Evolutionary conservation across 768 basidiomycete genomes (phyloP).

Genomic region (Galerina marginata): DNA sequence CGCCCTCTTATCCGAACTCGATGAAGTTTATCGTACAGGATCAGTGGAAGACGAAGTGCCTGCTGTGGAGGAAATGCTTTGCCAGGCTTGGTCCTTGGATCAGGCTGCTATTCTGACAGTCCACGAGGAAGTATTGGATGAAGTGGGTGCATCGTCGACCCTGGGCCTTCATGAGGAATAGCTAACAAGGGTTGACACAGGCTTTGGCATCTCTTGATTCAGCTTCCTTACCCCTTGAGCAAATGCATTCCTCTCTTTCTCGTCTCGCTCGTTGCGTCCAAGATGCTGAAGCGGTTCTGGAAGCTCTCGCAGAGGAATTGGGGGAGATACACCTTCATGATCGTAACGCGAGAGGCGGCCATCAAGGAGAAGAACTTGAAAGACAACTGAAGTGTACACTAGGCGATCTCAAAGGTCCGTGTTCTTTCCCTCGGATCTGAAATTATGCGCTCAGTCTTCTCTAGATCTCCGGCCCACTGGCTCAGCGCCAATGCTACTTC

Average conservation of each 20-base stretch:
- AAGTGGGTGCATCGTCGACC: slow-evolving; percentile 14
- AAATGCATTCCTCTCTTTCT: slow-evolving; percentile 17
- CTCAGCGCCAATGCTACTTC: slow-evolving; percentile 11
- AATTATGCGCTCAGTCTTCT: not conserved
- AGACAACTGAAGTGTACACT: slow-evolving; percentile 14
- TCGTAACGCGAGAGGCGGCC: not conserved
- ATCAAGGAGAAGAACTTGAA: slow-evolving; percentile 12
- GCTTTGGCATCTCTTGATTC: slow-evolving; percentile 7
- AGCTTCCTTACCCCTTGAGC: slow-evolving; percentile 18
- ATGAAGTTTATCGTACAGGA: not conserved
- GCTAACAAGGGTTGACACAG: not conserved
- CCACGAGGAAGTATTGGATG: slow-evolving; percentile 19
- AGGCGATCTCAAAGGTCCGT: slow-evolving; percentile 17
- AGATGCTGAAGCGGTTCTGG: slow-evolving; percentile 27
- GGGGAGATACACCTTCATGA: slow-evolving; percentile 16
- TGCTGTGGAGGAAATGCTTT: slow-evolving; percentile 13
- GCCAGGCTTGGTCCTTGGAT: slow-evolving; percentile 23
- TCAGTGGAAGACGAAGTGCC: not conserved
- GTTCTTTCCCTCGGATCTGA: not conserved
- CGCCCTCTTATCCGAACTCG: slow-evolving; percentile 8
- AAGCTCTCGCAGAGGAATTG: slow-evolving; percentile 29
- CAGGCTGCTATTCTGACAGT: slow-evolving; percentile 18
- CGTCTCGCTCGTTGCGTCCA: slow-evolving; percentile 9
- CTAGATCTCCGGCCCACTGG: slow-evolving; percentile 9
- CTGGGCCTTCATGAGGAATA: not conserved